These are phyloP conservation scores for Claviceps maximensis DNA, from an alignment of 2,329 filamentous ascomycete genomes.

Conservation along the genomic window DNA sequence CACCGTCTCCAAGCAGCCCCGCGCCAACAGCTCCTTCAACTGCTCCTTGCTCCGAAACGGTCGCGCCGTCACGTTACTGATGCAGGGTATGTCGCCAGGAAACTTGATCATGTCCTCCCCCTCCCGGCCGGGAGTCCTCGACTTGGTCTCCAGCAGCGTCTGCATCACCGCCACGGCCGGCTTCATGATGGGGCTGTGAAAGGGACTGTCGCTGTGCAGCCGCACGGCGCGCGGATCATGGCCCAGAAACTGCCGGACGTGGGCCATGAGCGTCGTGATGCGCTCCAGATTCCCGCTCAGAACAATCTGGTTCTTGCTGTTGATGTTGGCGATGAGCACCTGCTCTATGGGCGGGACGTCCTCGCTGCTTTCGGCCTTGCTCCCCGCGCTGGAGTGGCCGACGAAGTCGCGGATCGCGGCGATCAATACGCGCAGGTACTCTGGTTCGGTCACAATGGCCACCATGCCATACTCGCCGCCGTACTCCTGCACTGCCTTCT, in stretches of 20 bases:
- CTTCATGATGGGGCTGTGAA: conserved; percentile 85
- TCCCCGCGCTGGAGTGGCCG: conserved; percentile 50
- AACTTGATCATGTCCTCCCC: conserved; percentile 58
- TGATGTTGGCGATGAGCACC: conserved; percentile 85
- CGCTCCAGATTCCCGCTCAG: conserved; percentile 74
- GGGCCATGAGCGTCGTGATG: conserved; percentile 69
- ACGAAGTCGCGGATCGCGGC: conserved; percentile 68
- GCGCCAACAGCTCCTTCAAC: conserved; percentile 64
- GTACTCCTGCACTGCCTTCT: conserved; percentile 47
- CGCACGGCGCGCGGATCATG: conserved; percentile 82
- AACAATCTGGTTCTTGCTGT: conserved; percentile 93
- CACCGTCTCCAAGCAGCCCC: conserved; percentile 83
- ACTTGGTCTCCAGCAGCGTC: conserved; percentile 48
- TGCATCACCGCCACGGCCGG: conserved; percentile 68
- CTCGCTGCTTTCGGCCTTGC: conserved; percentile 53
- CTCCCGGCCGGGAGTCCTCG: conserved; percentile 37
- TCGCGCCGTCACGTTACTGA: conserved; percentile 74
- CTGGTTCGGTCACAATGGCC: conserved; percentile 75
- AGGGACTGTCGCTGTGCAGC: conserved; percentile 77
- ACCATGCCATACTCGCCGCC: conserved; percentile 91
- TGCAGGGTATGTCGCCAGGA: conserved; percentile 60
- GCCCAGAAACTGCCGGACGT: conserved; percentile 78
- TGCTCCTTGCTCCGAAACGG: conserved; percentile 64
- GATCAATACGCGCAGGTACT: conserved; percentile 57
- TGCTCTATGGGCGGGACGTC: conserved; percentile 68